Base-by-base conservation (phyloP, 176 grass and related monocot species). In the Zoysia pacifica region DNA sequence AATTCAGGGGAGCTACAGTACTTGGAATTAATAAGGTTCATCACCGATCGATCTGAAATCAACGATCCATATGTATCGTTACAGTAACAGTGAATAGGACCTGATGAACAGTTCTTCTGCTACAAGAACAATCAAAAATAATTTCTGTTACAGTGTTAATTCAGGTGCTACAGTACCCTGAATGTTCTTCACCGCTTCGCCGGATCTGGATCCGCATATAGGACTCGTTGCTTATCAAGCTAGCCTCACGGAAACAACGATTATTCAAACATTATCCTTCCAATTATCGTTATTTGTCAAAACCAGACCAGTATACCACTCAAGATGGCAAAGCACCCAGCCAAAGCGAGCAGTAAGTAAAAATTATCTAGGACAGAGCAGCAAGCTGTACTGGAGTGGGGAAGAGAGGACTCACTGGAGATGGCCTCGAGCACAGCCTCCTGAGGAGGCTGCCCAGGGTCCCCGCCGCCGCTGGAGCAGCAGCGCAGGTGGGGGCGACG, bases 391-490 rank as follows among this genome's bases (percentile, higher is more conserved):
- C 20, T 5, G 49, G 36, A 3, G 6, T 11, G 37, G 5, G 6
- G 10, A 41, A 12, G 45, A 63, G 66, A 5, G 0, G 72, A 48
- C 81, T 88, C 63, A 93, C 91, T 89, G 58, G 91, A 93, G 50
- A 93, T 93, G 54, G 91, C 91, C 84, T 90, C 83, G 38, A 93
- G 91, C 37, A 93, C 81, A 43, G 91, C 91, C 65, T 93, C 87
- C 74, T 93, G 91, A 14, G 91, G 91, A 44, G 87, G 91, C 82
- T 85, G 86, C 2, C 64, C 76, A 20, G 70, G 63, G 7, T 90
- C 91, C 6, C 87, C 87, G 9, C 63, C 10, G 71, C 81, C 66
- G 11, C 56, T 72, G 48, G 81, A 80, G 49, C 72, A 81, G 77
- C 77, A 81, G 16, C 72, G 65, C 49, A 85, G 4, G 56, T 65